Evolutionary conservation across 2,329 filamentous ascomycete species (phyloP).

Genomic region (Alternaria brassicae): DNA sequence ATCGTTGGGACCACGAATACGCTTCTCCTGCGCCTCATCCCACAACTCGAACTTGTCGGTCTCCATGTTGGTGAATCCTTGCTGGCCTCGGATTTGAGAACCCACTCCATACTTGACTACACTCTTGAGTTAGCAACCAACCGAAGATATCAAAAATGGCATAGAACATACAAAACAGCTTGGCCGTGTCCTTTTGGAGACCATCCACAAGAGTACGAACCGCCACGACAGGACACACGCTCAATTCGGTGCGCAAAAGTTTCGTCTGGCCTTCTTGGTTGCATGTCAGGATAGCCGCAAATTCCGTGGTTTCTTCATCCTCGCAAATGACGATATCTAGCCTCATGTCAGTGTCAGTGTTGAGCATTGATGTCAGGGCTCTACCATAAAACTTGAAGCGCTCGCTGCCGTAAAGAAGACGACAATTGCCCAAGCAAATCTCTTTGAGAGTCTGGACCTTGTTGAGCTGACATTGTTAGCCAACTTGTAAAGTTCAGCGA

Average conservation of each 20-base stretch:
- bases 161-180: constrained; percentile 29
- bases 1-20: constrained; percentile 13
- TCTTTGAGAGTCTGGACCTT: constrained; percentile 48
- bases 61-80: constrained; percentile 16
- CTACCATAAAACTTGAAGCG: constrained; percentile 33
- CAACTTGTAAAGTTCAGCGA: constrained; percentile 37
- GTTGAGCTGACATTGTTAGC: constrained; percentile 62
- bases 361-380: background rate
- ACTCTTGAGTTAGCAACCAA: background rate
- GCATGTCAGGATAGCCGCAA: constrained; percentile 92
- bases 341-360: background rate
- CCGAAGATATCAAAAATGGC: background rate
- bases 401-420: constrained; percentile 39
- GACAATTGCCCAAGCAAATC: constrained; percentile 31
- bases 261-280: constrained; percentile 81
- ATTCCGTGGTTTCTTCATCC: constrained; percentile 59
- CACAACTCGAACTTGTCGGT: constrained; percentile 18
- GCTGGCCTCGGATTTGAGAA: constrained; percentile 24
- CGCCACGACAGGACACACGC: constrained; percentile 72
- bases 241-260: constrained; percentile 73
- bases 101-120: constrained; percentile 31
- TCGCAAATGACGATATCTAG: constrained; percentile 29
- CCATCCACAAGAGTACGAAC: constrained; percentile 25
- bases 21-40: background rate
- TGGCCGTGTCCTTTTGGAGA: constrained; percentile 30